phyloP scores from a whole-genome alignment of 2,329 filamentous ascomycete species.

The Fusarium sterilihyphosum region DNA sequence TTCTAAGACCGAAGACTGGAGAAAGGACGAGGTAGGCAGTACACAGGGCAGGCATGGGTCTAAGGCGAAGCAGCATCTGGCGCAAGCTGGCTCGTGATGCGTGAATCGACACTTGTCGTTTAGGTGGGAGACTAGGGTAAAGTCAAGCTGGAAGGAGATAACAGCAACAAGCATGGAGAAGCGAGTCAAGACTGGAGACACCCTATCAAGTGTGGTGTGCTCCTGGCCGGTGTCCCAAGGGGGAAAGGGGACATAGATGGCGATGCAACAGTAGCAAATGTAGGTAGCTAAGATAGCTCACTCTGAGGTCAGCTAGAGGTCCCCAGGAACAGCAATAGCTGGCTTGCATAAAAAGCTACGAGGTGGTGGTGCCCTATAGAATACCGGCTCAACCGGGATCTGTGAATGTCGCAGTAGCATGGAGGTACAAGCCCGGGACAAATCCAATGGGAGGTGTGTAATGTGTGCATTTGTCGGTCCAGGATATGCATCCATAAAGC shows the following conservation, averaged over 20 bases:
- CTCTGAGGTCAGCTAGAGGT: slow-evolving; percentile 6
- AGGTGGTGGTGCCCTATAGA: slow-evolving; percentile 15
- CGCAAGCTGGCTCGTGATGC: slow-evolving; percentile 38
- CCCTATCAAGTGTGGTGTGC: slow-evolving; percentile 15
- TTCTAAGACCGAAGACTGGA: slow-evolving; percentile 19
- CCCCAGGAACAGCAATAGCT: slow-evolving; percentile 27
- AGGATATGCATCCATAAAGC: neutral
- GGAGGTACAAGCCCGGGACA: slow-evolving; percentile 14
- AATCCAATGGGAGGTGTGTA: slow-evolving; percentile 1
- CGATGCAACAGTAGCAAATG: slow-evolving; percentile 25
- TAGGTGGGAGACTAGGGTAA: slow-evolving; percentile 20
- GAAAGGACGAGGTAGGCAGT: slow-evolving; percentile 18
- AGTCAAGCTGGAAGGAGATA: slow-evolving; percentile 12
- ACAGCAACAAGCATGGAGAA: slow-evolving; percentile 18
- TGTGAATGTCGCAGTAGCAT: neutral
- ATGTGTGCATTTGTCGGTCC: slow-evolving; percentile 1
- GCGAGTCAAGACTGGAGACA: slow-evolving; percentile 20
- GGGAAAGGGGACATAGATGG: slow-evolving; percentile 21
- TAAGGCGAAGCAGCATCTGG: slow-evolving; percentile 38
- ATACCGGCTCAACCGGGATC: slow-evolving; percentile 19
- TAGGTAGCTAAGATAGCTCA: slow-evolving; percentile 7
- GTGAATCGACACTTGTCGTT: slow-evolving; percentile 29
- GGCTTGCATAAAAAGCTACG: slow-evolving; percentile 34
- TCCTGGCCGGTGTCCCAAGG: slow-evolving; percentile 39
- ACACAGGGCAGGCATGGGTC: slow-evolving; percentile 12